Evolutionary conservation across 2,329 filamentous ascomycete species (phyloP).

Genomic region (Colletotrichum gigasporum): DNA sequence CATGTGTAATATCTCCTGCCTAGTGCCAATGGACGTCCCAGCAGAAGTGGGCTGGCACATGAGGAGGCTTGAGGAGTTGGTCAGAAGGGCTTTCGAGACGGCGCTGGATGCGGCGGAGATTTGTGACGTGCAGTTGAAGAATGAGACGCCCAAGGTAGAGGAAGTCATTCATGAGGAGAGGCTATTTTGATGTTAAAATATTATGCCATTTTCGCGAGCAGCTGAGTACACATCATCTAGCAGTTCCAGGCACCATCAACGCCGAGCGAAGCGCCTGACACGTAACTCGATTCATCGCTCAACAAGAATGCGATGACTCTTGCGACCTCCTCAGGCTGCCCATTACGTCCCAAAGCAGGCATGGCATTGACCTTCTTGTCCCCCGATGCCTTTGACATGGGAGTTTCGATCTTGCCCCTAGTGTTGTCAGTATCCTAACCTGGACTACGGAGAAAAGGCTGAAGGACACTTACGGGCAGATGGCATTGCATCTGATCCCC

Average conservation of each 20-base stretch:
- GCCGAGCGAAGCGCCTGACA: constrained; percentile 36
- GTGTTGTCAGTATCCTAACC: neutral
- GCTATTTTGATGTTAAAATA: too few species aligned
- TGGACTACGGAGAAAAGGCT: neutral
- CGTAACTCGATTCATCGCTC: constrained; percentile 39
- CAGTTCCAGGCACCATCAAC: constrained; percentile 41
- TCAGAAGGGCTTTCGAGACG: too few species aligned
- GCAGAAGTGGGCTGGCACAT: too few species aligned
- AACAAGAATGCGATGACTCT: constrained; percentile 39
- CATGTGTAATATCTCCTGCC: too few species aligned
- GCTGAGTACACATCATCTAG: constrained; percentile 28
- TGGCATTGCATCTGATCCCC: constrained; percentile 40
- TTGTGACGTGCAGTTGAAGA: too few species aligned
- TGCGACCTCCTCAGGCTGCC: constrained; percentile 39
- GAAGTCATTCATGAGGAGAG: too few species aligned
- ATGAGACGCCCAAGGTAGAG: too few species aligned
- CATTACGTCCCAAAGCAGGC: constrained; percentile 35
- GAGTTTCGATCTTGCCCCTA: constrained; percentile 41
- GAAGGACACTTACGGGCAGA: constrained; percentile 41
- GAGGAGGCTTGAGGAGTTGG: too few species aligned
- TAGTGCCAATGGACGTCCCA: too few species aligned
- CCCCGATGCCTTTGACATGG: constrained; percentile 36
- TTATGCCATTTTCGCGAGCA: too few species aligned
- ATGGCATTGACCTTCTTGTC: constrained; percentile 29
- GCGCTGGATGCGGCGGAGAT: too few species aligned